Evolutionary conservation across 2,329 filamentous ascomycete species (phyloP).

Genomic region (Botrytis sinoallii): DNA sequence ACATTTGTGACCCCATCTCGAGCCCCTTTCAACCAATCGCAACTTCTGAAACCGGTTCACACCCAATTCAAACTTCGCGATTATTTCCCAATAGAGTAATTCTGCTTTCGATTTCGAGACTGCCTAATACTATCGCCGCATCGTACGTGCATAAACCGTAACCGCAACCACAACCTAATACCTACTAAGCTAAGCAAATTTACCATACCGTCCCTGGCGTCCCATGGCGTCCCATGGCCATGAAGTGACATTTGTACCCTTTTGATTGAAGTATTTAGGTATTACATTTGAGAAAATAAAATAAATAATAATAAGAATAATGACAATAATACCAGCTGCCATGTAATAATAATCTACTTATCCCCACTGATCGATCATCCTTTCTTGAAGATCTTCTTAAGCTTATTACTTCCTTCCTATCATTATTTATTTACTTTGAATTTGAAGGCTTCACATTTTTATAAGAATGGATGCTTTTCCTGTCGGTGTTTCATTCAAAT

Average conservation of each 20-base stretch:
- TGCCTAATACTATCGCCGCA: constrained; percentile 5
- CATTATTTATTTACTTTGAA: not conserved
- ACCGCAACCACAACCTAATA: not conserved
- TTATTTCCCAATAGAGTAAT: constrained; percentile 16
- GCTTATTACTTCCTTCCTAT: not conserved
- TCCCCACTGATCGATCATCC: not conserved
- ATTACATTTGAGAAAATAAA: not conserved
- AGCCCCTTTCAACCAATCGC: constrained; percentile 9
- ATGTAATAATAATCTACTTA: not conserved
- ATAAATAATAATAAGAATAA: not conserved
- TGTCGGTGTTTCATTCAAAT: not conserved
- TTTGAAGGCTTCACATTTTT: not conserved
- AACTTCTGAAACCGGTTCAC: constrained; percentile 14
- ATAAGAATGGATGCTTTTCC: constrained; percentile 18
- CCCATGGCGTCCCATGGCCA: not conserved
- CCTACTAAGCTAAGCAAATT: not conserved
- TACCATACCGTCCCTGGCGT: not conserved
- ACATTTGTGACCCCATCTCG: not conserved
- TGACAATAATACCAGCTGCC: not conserved
- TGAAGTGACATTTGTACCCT: not conserved
- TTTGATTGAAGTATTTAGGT: not conserved
- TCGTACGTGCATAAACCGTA: constrained; percentile 5
- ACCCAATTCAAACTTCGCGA: constrained; percentile 16
- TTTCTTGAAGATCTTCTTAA: not conserved
- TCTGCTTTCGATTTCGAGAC: not conserved